Percentiles rank a stretch among this genome's conserved stretches.
These are phyloP conservation scores for Mycena pura DNA, from an alignment of 768 basidiomycete species.

Conservation along the genomic window DNA sequence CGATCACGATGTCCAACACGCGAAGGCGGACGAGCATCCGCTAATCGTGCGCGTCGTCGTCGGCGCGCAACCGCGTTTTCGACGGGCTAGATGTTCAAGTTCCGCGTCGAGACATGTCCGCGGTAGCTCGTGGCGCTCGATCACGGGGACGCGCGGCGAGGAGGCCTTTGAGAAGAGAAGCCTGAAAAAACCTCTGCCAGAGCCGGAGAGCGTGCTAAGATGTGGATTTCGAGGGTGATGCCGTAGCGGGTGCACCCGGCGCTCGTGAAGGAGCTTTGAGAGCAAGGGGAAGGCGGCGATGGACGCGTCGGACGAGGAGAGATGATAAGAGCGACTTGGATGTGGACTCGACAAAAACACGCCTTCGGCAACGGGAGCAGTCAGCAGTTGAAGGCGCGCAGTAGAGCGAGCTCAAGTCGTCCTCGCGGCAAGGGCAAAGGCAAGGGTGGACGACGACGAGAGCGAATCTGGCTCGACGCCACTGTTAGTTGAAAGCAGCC, in stretches of 20 bases:
- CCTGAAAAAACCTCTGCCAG: constrained; percentile 45
- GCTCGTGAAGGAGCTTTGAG: constrained; percentile 55
- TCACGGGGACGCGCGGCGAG: constrained; percentile 43
- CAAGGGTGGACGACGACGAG: no score
- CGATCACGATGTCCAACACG: constrained; percentile 35
- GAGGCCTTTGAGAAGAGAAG: constrained; percentile 22
- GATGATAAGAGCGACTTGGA: constrained; percentile 2
- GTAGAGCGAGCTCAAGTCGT: no score
- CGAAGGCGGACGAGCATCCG: constrained; percentile 40
- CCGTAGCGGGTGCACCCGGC: constrained; percentile 59
- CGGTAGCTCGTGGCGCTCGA: constrained; percentile 55
- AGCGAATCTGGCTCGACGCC: no score
- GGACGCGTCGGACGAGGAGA: not conserved
- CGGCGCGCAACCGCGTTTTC: constrained; percentile 60
- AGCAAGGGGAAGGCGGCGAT: constrained; percentile 22
- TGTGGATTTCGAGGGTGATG: constrained; percentile 74
- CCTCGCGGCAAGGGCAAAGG: no score
- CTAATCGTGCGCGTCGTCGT: constrained; percentile 51
- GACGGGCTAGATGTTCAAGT: constrained; percentile 66
- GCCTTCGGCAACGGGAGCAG: no score
- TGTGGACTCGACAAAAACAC: not conserved
- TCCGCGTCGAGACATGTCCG: constrained; percentile 65
- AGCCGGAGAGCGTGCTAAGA: constrained; percentile 49
- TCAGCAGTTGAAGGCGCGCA: no score
- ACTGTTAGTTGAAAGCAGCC: not conserved